phyloP scores from a whole-genome alignment of 140 eudicot genomes.

The Erigeron philadelphicus region DNA sequence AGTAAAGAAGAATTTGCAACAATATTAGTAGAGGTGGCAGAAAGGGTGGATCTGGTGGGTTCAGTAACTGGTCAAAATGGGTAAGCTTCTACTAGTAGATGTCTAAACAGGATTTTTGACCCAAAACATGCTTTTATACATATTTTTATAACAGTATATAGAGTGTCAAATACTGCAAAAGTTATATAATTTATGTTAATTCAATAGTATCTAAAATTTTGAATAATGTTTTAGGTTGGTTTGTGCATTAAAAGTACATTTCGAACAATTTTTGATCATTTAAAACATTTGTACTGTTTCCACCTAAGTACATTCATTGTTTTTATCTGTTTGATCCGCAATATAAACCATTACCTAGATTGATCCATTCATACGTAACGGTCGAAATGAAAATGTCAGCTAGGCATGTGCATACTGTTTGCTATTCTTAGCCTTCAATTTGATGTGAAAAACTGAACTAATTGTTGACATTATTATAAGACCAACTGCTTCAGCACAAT shows the following conservation, averaged over 20 bases:
- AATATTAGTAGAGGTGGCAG: neutral
- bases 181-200: no score
- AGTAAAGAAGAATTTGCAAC: neutral
- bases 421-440: neutral
- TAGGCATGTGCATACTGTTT: conserved; percentile 2
- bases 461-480: neutral
- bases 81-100: no score
- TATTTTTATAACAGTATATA: no score
- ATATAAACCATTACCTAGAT: neutral
- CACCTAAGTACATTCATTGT: neutral
- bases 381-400: neutral
- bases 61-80: neutral
- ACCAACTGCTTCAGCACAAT: conserved; percentile 1
- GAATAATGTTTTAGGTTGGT: no score
- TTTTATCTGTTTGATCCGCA: neutral
- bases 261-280: no score
- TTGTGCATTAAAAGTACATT: no score
- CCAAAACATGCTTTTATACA: no score
- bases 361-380: neutral
- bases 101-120: no score
- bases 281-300: neutral
- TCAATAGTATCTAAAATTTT: no score
- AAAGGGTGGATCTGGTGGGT: neutral
- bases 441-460: neutral
- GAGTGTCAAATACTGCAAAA: no score